Conservation (phyloP, 1,284 basidiomycete genomes). For the Exobasidium cylindrosporum region DNA sequence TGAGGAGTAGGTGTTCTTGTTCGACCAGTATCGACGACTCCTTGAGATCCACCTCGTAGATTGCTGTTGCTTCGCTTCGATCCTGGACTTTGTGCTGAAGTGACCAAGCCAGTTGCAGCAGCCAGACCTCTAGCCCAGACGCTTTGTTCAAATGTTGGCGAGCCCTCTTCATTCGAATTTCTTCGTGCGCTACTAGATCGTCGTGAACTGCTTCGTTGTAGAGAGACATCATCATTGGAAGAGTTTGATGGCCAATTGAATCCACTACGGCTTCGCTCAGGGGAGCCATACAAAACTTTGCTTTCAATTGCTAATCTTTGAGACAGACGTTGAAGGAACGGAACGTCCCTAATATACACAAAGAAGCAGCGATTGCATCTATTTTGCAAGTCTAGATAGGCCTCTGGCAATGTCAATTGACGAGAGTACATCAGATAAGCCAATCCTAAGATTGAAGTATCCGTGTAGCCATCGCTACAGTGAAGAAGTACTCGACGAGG, state of each 20-base stretch:
- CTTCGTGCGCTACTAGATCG: constrained; percentile 6
- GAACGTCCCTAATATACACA: constrained; percentile 79
- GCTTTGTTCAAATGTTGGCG: constrained; percentile 12
- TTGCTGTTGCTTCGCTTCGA: not conserved
- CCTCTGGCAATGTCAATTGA: constrained; percentile 72
- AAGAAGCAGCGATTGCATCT: constrained; percentile 70
- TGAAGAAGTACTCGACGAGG: constrained; percentile 46
- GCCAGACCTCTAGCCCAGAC: constrained; percentile 23
- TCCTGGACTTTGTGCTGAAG: not conserved
- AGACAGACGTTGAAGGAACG: constrained; percentile 74
- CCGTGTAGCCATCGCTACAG: constrained; percentile 63
- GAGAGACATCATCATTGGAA: not conserved
- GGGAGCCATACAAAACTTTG: not conserved
- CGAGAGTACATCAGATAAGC: constrained; percentile 80
- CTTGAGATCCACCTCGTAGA: not conserved
- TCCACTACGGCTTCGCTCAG: not conserved
- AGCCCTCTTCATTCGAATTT: not conserved
- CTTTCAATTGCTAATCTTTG: constrained; percentile 57
- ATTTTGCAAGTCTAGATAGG: constrained; percentile 74
- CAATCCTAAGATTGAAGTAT: constrained; percentile 82
- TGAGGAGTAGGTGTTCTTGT: constrained; percentile 2
- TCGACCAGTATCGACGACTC: not conserved
- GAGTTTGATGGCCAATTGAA: not conserved
- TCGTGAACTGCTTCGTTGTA: not conserved
- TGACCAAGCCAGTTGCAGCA: constrained; percentile 17